These are phyloP conservation scores for Xerocomus nothofagi DNA, from an alignment of 1,284 basidiomycete species.

Conservation along the genomic window DNA sequence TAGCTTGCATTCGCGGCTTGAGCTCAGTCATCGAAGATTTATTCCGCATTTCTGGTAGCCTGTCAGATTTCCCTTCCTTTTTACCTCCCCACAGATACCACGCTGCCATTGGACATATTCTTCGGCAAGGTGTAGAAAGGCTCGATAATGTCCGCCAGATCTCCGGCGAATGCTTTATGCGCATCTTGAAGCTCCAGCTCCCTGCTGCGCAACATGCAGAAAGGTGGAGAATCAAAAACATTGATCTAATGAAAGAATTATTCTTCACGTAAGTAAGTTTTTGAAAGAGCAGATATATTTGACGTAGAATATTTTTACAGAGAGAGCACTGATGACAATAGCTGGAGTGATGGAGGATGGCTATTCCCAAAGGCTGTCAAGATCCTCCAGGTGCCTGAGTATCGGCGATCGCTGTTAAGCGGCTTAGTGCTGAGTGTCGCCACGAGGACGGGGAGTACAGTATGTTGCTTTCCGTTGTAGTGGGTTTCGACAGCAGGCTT, in stretches of 20 bases:
- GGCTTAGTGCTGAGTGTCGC: constrained; percentile 79
- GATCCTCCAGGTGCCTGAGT: constrained; percentile 62
- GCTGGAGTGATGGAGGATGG: constrained; percentile 71
- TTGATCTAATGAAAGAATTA: constrained; percentile 47
- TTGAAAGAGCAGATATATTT: not conserved
- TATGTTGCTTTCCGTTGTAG: constrained; percentile 41
- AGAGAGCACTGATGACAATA: constrained; percentile 37
- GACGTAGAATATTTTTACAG: constrained; percentile 15
- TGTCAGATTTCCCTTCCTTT: constrained; percentile 51
- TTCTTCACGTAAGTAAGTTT: constrained; percentile 52
- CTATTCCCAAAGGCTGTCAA: constrained; percentile 71
- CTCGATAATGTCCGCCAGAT: constrained; percentile 87
- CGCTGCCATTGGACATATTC: constrained; percentile 60
- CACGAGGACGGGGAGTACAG: constrained; percentile 80
- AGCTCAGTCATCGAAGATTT: constrained; percentile 49
- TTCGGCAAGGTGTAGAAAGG: constrained; percentile 90
- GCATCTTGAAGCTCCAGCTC: constrained; percentile 47
- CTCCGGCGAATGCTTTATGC: constrained; percentile 65
- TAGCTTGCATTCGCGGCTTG: constrained; percentile 69
- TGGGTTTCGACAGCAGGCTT: constrained; percentile 10
- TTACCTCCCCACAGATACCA: constrained; percentile 62
- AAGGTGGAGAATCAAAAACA: constrained; percentile 52
- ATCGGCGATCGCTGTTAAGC: constrained; percentile 61
- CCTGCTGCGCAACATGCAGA: constrained; percentile 43
- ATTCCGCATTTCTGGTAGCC: constrained; percentile 41